phyloP scores from a whole-genome alignment of 352 stramenopile genomes.

The Phytophthora nicotianae region DNA sequence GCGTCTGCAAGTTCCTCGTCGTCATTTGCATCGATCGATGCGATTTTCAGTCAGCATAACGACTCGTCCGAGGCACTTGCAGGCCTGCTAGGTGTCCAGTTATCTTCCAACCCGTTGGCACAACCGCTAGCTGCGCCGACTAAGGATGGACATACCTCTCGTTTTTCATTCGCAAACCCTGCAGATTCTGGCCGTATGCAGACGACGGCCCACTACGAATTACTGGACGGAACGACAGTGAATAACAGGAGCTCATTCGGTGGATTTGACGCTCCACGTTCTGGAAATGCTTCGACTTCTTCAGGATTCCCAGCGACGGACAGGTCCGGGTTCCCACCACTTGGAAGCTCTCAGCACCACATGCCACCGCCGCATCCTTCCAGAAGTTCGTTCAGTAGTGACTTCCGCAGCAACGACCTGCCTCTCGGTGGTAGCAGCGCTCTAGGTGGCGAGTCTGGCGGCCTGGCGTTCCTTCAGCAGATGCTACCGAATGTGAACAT shows the following conservation, averaged over 20 bases:
- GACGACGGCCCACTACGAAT: slow-evolving; percentile 29
- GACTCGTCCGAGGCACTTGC: slow-evolving; percentile 78
- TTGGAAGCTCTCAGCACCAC: slow-evolving; percentile 40
- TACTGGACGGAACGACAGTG: slow-evolving; percentile 39
- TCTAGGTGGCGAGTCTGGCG: slow-evolving; percentile 27
- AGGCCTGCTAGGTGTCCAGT: slow-evolving; percentile 63
- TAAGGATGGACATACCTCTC: slow-evolving; percentile 62
- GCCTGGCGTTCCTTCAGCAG: slow-evolving; percentile 83
- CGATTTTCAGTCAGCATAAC: slow-evolving; percentile 79
- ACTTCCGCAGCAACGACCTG: slow-evolving; percentile 33
- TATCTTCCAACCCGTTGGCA: slow-evolving; percentile 52
- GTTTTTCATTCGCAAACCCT: slow-evolving; percentile 84
- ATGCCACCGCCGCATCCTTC: slow-evolving; percentile 32
- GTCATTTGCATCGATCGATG: slow-evolving; percentile 85
- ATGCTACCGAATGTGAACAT: slow-evolving; percentile 91
- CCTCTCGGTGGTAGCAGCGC: slow-evolving; percentile 17
- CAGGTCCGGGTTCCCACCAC: slow-evolving; percentile 45
- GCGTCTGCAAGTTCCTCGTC: slow-evolving; percentile 38
- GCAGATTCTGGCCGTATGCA: slow-evolving; percentile 28
- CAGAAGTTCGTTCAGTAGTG: slow-evolving; percentile 37
- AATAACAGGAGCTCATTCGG: slow-evolving; percentile 37
- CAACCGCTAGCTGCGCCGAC: slow-evolving; percentile 37
- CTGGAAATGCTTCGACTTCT: slow-evolving; percentile 19
- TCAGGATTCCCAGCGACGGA: slow-evolving; percentile 40
- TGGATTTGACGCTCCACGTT: slow-evolving; percentile 24